Percentiles rank a stretch among this genome's conserved stretches.
Conservation (phyloP, 106 monocot species). For the Cymbidium sinense region DNA sequence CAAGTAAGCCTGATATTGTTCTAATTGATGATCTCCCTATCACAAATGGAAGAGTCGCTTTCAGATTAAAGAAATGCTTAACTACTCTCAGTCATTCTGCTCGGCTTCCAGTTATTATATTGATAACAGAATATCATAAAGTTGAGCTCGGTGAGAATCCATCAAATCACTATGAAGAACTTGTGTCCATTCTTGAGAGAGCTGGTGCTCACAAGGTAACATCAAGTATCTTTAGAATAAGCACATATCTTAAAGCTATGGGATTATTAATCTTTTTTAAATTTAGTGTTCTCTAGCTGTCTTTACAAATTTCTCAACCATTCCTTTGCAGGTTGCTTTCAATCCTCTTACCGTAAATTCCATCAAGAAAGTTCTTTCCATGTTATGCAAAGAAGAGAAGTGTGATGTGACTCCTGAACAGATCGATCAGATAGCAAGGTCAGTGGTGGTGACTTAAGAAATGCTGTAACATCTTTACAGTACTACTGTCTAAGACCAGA, state of each 20-base stretch:
- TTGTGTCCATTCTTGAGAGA: constrained; percentile 53
- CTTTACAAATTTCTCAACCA: background rate
- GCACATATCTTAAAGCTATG: background rate
- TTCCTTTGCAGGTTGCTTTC: constrained; percentile 58
- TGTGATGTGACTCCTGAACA: constrained; percentile 35
- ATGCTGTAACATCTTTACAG: constrained; percentile 87
- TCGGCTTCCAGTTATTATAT: constrained; percentile 73
- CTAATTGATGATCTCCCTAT: constrained; percentile 94
- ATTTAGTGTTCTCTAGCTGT: background rate
- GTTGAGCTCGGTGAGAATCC: constrained; percentile 40
- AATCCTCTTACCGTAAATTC: constrained; percentile 85
- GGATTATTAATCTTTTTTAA: background rate
- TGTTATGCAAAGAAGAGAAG: constrained; percentile 65
- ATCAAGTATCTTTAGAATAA: background rate
- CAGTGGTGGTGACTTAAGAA: constrained; percentile 88
- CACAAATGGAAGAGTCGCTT: constrained; percentile 68
- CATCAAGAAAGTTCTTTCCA: constrained; percentile 70
- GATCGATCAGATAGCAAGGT: constrained; percentile 66
- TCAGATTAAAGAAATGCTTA: constrained; percentile 73
- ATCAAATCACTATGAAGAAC: constrained; percentile 41
- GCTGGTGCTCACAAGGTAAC: constrained; percentile 86
- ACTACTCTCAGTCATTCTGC: constrained; percentile 43
- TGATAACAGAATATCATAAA: constrained; percentile 65
- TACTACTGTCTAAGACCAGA: constrained; percentile 54
- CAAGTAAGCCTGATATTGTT: constrained; percentile 51